Evolutionary conservation across 1,139 yeast genomes (phyloP).

Genomic region (Geotrichum carabidarum): DNA sequence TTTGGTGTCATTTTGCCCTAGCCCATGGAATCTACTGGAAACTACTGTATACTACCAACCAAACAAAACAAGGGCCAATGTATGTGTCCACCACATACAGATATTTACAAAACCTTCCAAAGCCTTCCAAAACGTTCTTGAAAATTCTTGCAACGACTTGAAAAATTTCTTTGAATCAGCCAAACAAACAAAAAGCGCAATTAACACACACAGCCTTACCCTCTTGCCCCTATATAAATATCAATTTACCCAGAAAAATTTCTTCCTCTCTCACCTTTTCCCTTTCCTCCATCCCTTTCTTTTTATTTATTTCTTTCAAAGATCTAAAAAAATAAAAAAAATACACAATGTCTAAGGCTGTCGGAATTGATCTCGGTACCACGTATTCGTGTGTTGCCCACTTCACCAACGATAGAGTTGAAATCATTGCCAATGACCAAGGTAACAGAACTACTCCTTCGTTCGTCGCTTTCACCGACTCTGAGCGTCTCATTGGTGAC

Average conservation of each 20-base stretch:
- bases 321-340: constrained; percentile 3
- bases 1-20: too few relatives aligned
- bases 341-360: constrained; percentile 35
- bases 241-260: background rate
- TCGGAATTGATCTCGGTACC: constrained; percentile 92
- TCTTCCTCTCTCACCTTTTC: background rate
- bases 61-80: too few relatives aligned
- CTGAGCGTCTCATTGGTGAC: constrained; percentile 96
- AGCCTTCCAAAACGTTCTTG: constrained; percentile 6
- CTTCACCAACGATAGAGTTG: constrained; percentile 86
- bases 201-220: background rate
- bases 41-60: too few relatives aligned
- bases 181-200: background rate
- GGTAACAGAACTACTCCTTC: constrained; percentile 98
- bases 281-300: background rate
- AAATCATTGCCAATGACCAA: constrained; percentile 95
- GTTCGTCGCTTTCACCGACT: constrained; percentile 91
- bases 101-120: background rate
- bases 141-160: background rate
- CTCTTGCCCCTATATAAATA: background rate
- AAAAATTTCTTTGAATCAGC: background rate
- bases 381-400: constrained; percentile 98
- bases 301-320: background rate
- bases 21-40: too few relatives aligned
- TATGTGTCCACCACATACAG: background rate